phyloP scores from a whole-genome alignment of 768 basidiomycete species.

The Suillus hirtellus region DNA sequence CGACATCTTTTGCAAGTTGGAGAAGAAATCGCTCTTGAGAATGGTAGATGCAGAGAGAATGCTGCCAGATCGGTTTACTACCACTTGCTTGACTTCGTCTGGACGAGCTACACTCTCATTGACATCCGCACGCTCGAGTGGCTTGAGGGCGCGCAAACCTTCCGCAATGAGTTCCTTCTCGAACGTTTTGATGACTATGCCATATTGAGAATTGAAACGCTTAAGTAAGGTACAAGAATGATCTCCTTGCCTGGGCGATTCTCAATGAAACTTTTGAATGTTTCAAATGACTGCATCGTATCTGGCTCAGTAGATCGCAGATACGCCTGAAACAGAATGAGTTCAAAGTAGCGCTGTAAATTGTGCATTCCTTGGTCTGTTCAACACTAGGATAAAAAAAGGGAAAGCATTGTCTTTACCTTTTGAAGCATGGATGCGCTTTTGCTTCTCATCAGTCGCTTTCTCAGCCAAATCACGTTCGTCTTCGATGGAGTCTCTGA shows the following conservation, averaged over 20 bases:
- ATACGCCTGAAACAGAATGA: conserved; percentile 90
- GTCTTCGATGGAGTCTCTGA: conserved; percentile 88
- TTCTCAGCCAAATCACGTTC: conserved; percentile 77
- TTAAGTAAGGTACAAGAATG: not conserved
- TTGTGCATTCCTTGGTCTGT: conserved; percentile 66
- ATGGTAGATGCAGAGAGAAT: conserved; percentile 92
- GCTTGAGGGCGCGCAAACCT: conserved; percentile 77
- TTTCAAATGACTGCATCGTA: conserved; percentile 71
- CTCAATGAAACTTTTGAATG: conserved; percentile 81
- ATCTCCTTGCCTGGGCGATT: conserved; percentile 69
- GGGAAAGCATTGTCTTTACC: conserved; percentile 43
- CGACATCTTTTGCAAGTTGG: conserved; percentile 93
- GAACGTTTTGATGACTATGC: conserved; percentile 88
- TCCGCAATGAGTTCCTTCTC: conserved; percentile 84
- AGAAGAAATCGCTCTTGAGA: conserved; percentile 94
- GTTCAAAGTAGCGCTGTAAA: conserved; percentile 79
- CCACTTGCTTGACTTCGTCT: conserved; percentile 88
- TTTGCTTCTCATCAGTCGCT: conserved; percentile 69
- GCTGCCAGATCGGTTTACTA: conserved; percentile 78
- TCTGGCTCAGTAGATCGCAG: conserved; percentile 80
- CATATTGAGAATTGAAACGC: conserved; percentile 1
- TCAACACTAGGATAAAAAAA: not conserved
- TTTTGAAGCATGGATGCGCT: conserved; percentile 64
- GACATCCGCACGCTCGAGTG: conserved; percentile 70
- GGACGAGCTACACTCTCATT: conserved; percentile 75